Percentiles rank a stretch among this genome's conserved stretches.
Evolutionary conservation across 768 basidiomycete species (phyloP).

Genomic region (Boletus sensibilis): DNA sequence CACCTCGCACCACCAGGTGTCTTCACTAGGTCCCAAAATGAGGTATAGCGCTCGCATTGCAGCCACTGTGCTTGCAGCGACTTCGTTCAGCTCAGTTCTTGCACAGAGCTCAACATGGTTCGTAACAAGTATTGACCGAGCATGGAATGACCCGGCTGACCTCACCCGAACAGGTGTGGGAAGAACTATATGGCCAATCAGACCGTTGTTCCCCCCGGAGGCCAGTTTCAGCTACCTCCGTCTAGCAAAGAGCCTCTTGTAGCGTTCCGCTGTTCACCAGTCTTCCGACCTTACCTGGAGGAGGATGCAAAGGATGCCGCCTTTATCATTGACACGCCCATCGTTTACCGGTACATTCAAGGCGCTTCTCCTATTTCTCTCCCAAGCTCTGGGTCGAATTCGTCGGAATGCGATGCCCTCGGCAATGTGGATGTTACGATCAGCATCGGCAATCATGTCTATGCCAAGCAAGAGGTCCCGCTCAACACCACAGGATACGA

Average conservation of each 20-base stretch:
- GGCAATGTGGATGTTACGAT: constrained; percentile 31
- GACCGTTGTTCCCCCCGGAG: constrained; percentile 44
- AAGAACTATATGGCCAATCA: constrained; percentile 46
- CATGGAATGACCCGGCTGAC: not conserved
- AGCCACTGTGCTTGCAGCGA: constrained; percentile 10
- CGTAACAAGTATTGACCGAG: not conserved
- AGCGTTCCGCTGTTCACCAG: constrained; percentile 47
- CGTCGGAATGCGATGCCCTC: not conserved
- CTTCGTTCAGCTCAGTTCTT: constrained; percentile 4
- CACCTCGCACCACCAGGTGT: too few species aligned
- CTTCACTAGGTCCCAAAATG: constrained; percentile 11
- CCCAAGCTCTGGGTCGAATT: not conserved
- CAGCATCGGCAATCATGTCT: constrained; percentile 24
- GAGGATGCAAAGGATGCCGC: constrained; percentile 32
- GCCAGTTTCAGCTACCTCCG: constrained; percentile 41
- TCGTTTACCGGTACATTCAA: constrained; percentile 36
- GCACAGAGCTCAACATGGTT: constrained; percentile 30
- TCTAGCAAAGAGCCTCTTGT: constrained; percentile 39
- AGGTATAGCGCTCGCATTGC: constrained; percentile 6
- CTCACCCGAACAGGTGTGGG: constrained; percentile 41
- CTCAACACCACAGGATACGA: constrained; percentile 39
- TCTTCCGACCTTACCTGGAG: constrained; percentile 46
- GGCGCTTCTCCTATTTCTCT: constrained; percentile 35
- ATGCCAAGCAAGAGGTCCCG: constrained; percentile 31
- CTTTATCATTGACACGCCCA: constrained; percentile 39